phyloP scores from a whole-genome alignment of 495 filamentous ascomycete species.

The Aspergillus affinis region DNA sequence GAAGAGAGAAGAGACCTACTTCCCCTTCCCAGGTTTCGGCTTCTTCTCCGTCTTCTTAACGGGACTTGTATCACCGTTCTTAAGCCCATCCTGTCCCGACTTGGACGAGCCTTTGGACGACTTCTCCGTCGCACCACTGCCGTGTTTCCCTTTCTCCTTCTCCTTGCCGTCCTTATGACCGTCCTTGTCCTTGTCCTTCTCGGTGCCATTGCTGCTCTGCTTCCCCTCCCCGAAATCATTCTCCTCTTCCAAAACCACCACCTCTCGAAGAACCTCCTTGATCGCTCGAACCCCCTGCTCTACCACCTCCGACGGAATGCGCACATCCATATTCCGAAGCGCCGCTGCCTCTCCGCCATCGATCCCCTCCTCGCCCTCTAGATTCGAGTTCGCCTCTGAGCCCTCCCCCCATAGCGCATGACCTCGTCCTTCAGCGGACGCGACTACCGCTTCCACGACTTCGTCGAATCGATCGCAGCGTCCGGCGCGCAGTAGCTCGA shows the following conservation, averaged over 20 bases:
- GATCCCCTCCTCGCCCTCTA: slow-evolving; percentile 6
- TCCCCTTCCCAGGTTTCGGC: slow-evolving; percentile 26
- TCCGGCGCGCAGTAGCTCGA: slow-evolving; percentile 46
- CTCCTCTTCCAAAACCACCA: slow-evolving; percentile 41
- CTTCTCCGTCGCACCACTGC: slow-evolving; percentile 10
- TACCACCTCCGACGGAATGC: slow-evolving; percentile 42
- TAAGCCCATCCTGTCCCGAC: slow-evolving; percentile 10
- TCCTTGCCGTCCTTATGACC: not conserved
- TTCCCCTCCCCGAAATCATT: slow-evolving; percentile 42
- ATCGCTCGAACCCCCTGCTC: slow-evolving; percentile 47
- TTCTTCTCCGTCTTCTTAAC: slow-evolving; percentile 31
- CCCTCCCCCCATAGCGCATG: slow-evolving; percentile 32
- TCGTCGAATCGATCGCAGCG: slow-evolving; percentile 51
- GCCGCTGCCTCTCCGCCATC: slow-evolving; percentile 29
- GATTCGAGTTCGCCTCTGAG: not conserved
- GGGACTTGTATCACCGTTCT: slow-evolving; percentile 27
- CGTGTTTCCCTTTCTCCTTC: slow-evolving; percentile 1
- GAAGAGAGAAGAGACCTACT: slow-evolving; percentile 7
- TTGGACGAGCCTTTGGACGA: slow-evolving; percentile 7
- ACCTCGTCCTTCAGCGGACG: slow-evolving; percentile 39
- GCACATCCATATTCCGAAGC: slow-evolving; percentile 40
- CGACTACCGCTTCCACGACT: slow-evolving; percentile 44
- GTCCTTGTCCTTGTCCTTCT: not conserved
- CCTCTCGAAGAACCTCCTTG: slow-evolving; percentile 49
- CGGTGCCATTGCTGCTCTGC: slow-evolving; percentile 7